These are phyloP conservation scores for Globisporangium echinulatum DNA, from an alignment of 352 stramenopile genomes.

Conservation along the genomic window DNA sequence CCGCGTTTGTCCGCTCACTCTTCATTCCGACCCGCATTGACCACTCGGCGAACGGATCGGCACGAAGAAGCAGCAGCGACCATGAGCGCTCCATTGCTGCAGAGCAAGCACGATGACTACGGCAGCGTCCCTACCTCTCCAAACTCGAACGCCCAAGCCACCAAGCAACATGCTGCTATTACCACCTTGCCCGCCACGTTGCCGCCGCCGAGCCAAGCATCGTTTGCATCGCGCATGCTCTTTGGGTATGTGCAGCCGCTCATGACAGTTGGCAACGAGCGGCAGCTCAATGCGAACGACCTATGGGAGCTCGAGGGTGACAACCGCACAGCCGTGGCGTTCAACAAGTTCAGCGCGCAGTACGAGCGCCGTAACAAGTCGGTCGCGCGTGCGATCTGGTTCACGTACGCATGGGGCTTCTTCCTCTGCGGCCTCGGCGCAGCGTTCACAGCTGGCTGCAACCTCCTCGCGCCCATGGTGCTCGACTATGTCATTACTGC, in stretches of 20 bases:
- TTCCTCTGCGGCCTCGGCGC: slow-evolving; percentile 3
- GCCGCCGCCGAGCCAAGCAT: slow-evolving; percentile 1
- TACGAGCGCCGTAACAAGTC: slow-evolving; percentile 16
- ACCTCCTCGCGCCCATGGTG: slow-evolving; percentile 3
- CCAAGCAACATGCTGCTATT: not conserved
- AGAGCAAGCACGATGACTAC: slow-evolving; percentile 2
- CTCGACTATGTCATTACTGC: slow-evolving; percentile 3
- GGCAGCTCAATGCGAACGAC: slow-evolving; percentile 33
- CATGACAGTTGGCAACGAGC: slow-evolving; percentile 34
- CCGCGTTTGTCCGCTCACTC: not conserved
- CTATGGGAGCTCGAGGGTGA: slow-evolving; percentile 30
- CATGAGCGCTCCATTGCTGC: slow-evolving; percentile 5
- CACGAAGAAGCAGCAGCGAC: too few species aligned
- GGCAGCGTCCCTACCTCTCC: not conserved
- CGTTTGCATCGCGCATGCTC: slow-evolving; percentile 23
- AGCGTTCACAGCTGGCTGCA: slow-evolving; percentile 3
- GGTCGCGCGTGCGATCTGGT: slow-evolving; percentile 18
- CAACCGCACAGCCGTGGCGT: slow-evolving; percentile 20
- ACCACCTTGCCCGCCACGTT: too few species aligned
- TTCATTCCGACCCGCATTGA: not conserved
- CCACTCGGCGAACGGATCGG: not conserved
- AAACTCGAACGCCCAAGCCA: too few species aligned
- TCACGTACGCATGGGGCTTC: slow-evolving; percentile 2
- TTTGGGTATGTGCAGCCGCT: slow-evolving; percentile 40
- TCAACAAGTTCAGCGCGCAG: slow-evolving; percentile 18